Percentiles rank a stretch among this genome's conserved stretches.
phyloP scores from a whole-genome alignment of 805 yeast genomes.

The Kodamaea hsintzibuensis region DNA sequence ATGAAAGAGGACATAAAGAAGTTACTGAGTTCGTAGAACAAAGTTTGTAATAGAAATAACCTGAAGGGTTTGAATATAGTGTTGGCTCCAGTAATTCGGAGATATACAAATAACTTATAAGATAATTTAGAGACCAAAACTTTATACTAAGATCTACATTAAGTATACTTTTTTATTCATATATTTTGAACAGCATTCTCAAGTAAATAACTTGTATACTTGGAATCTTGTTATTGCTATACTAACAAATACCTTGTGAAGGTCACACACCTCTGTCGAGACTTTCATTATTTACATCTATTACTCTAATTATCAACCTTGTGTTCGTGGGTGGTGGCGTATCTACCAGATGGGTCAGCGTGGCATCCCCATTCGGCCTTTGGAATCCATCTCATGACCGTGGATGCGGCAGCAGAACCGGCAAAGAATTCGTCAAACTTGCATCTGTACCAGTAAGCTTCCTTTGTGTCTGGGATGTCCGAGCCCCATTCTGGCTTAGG shows the following conservation, averaged over 20 bases:
- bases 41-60: background rate
- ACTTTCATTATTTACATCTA: slow-evolving; percentile 1
- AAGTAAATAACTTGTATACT: too few relatives aligned
- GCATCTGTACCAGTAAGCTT: slow-evolving; percentile 98
- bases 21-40: background rate
- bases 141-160: too few relatives aligned
- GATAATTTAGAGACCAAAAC: too few relatives aligned
- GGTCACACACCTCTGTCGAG: background rate
- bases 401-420: slow-evolving; percentile 88
- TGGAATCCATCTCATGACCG: slow-evolving; percentile 99
- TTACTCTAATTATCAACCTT: slow-evolving; percentile 30
- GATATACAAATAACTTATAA: too few relatives aligned
- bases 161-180: too few relatives aligned
- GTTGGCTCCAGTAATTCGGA: too few relatives aligned
- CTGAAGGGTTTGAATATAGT: too few relatives aligned
- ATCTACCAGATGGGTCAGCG: slow-evolving; percentile 98
- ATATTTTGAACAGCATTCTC: too few relatives aligned
- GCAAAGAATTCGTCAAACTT: slow-evolving; percentile 90
- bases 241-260: too few relatives aligned
- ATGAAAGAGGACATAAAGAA: slow-evolving; percentile 19
- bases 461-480: slow-evolving; percentile 95
- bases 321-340: slow-evolving; percentile 81
- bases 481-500: slow-evolving; percentile 97
- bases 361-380: slow-evolving; percentile 99
- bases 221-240: too few relatives aligned